Evolutionary conservation across 345 rosid species (phyloP), one percentile per base, ranked within the genome.

Genomic region (Pistacia atlantica): DNA sequence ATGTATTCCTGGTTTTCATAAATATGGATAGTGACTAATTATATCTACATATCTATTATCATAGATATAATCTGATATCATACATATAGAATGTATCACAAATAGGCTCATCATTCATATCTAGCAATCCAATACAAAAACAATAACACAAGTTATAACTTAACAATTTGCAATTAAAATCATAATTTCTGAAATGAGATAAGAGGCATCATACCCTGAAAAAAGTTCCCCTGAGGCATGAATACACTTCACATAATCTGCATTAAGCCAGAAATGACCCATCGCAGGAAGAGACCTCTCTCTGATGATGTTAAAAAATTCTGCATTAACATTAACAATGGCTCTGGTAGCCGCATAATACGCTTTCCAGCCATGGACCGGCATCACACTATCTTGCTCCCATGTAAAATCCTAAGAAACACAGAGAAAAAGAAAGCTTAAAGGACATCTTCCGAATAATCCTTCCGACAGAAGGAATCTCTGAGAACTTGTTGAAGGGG

Each of bases 291-390:
- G 85, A 49, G 92, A 83, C 73, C 96, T 86, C 71, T 88, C 94
- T 84, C 91, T 92, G 67, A 97, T 90, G 77, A 90, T 90, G 88
- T 81, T 82, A 83, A 91, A 92, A 85, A 97, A 97, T 69, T 87
- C 91, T 1, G 90, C 76, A 87, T 97, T 97, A 71, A 86, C 90
- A 88, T 86, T 91, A 81, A 91, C 85, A 76, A 97, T 86, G 45
- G 91, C 94, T 87, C 97, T 97, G 62, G 98, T 97, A 54, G 93
- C 89, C 1, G 99, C 98, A 80, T 97, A 97, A 85, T 97, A 97
- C 9, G 91, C 96, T 80, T 97, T 97, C 98, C 99, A 97, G 63
- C 98, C 98, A 81, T 87, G 89, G 61, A 86, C 92, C 14, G 98
- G 98, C 1, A 82, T 89, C 71, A 97, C 87, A 37, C 72, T 84